phyloP scores from a whole-genome alignment of 75 land plant genomes.

The Cunninghamia lanceolata region DNA sequence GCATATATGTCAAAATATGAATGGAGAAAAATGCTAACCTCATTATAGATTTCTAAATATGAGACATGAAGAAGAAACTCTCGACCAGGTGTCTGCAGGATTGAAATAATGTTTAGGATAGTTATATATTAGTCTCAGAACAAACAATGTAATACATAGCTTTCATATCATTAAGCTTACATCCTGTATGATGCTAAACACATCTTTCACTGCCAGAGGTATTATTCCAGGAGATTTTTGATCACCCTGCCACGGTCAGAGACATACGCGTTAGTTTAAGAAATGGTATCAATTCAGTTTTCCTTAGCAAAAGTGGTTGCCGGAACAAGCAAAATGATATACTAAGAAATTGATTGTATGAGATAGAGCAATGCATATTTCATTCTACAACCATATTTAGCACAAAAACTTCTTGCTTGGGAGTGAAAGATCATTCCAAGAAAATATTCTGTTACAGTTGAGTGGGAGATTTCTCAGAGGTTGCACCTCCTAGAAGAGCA shows the following conservation, averaged over 20 bases:
- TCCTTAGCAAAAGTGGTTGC: background rate
- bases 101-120: background rate
- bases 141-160: background rate
- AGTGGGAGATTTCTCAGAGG: background rate
- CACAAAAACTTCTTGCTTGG: background rate
- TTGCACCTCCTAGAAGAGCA: background rate
- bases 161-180: slow-evolving; percentile 18
- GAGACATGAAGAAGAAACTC: slow-evolving; percentile 61
- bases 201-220: slow-evolving; percentile 54
- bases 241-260: slow-evolving; percentile 35
- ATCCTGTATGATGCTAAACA: slow-evolving; percentile 51
- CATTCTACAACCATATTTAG: background rate
- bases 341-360: background rate
- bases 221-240: slow-evolving; percentile 62
- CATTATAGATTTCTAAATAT: slow-evolving; percentile 58
- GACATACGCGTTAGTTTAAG: background rate
- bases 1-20: background rate
- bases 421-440: background rate
- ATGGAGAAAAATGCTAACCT: slow-evolving; percentile 21
- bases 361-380: background rate
- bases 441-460: background rate
- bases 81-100: slow-evolving; percentile 42
- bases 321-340: background rate
- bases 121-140: background rate
- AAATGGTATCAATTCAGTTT: background rate